Evolutionary conservation across 192 early-diverging fungal species (phyloP), one percentile per base, ranked within the genome.

Genomic region (Podila horticola): DNA sequence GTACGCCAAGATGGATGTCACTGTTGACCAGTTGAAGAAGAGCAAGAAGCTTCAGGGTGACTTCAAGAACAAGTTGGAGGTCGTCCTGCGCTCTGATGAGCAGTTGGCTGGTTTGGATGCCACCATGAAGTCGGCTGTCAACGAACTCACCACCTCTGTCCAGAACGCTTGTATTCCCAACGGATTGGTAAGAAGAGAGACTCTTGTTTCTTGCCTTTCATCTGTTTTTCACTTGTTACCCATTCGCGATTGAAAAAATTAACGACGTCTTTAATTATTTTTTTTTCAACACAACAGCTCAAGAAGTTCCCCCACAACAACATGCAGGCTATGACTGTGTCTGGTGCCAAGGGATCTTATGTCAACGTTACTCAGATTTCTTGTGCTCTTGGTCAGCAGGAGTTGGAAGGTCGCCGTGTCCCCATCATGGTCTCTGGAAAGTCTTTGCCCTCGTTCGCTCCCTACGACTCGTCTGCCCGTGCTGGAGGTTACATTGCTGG

Each of bases 271-370:
- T 12, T 19, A 59, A 8, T 8, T 6, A 50, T 34, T 58, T 8
- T 30, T 59, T 36, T 29, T 22, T n/a, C 5, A 7, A 15, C 26
- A 57, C 20, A 34, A 65, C 63, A 85, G 84, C 71, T 89, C 48
- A 92, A 91, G 63, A 82, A 87, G 38, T 99, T 99, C 92, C 98
- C 98, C 29, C 81, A 90, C 66, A 99, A 99, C 85, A 95, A 97
- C 86, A 98, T 99, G 97, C 95, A 97, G 87, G 90, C 96, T 79
- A 99, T 99, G 98, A 97, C 95, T 2, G 92, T 96, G 49, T 97
- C 97, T 58, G 98, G 98, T 72, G 97, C 98, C 74, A 99, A 99
- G 84, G 98, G 98, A 52, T 95, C 92, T 22, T 92, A 91, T 66
- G 94, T 99, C 67, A 99, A 99, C 82, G 92, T 95, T 30, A 94